Conservation (phyloP, 306 rosid species). For the Fagus sylvatica region DNA sequence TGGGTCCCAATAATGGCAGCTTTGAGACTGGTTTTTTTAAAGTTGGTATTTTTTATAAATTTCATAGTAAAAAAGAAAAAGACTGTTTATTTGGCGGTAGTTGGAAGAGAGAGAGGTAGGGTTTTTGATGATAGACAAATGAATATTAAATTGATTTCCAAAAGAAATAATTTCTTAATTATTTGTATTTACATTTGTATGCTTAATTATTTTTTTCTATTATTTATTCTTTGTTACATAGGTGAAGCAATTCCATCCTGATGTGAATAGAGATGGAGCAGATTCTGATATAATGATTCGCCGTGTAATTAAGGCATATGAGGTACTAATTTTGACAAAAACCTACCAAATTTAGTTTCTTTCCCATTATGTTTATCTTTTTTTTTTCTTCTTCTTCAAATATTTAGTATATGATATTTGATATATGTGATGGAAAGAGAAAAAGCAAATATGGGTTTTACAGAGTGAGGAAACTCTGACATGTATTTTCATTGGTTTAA, state of each 20-base stretch:
- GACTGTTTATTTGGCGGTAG: too few species aligned
- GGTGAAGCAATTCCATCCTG: constrained; percentile 97
- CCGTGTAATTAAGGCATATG: constrained; percentile 81
- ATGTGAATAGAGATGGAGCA: constrained; percentile 47
- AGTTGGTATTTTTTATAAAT: too few species aligned
- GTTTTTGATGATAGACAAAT: too few species aligned
- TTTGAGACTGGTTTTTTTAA: neutral
- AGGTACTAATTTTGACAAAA: constrained; percentile 30
- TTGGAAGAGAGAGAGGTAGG: too few species aligned
- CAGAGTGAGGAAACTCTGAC: neutral
- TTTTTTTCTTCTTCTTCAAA: neutral
- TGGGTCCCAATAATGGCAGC: neutral
- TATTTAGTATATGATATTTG: neutral
- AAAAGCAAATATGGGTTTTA: neutral
- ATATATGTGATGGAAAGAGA: neutral
- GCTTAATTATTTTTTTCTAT: neutral
- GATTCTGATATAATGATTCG: constrained; percentile 76
- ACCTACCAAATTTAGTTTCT: neutral
- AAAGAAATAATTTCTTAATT: too few species aligned
- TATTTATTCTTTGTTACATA: constrained; percentile 12
- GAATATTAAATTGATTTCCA: too few species aligned
- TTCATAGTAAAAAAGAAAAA: too few species aligned
- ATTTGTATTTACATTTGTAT: neutral
- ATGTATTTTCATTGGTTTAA: neutral
- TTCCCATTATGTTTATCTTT: neutral